These are phyloP conservation scores for Malus domestica DNA, from an alignment of 306 rosid species.

Conservation along the genomic window ASM211411v1 NC_041802.1:4199501-4200000, in stretches of 20 bases:
- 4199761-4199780: not conserved
- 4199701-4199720: not conserved
- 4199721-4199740: not conserved
- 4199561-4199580: constrained; percentile 74
- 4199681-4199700: not conserved
- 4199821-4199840: not conserved
- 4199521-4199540: constrained; percentile 64
- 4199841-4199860: not conserved
- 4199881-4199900: not conserved
- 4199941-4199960: not conserved
- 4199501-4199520: constrained; percentile 78
- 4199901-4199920: not conserved
- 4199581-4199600: constrained; percentile 67
- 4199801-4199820: not conserved
- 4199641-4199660: not conserved
- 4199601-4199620: constrained; percentile 7
- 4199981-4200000: constrained; percentile 84
- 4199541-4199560: constrained; percentile 81
- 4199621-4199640: not conserved
- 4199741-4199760: too few species aligned
- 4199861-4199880: not conserved
- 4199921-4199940: not conserved
- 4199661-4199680: not conserved
- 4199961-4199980: constrained; percentile 1
- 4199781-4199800: not conserved